These are phyloP conservation scores for Hura crepitans DNA, from an alignment of 441 rosid genomes.

Conservation along the genomic window DNA sequence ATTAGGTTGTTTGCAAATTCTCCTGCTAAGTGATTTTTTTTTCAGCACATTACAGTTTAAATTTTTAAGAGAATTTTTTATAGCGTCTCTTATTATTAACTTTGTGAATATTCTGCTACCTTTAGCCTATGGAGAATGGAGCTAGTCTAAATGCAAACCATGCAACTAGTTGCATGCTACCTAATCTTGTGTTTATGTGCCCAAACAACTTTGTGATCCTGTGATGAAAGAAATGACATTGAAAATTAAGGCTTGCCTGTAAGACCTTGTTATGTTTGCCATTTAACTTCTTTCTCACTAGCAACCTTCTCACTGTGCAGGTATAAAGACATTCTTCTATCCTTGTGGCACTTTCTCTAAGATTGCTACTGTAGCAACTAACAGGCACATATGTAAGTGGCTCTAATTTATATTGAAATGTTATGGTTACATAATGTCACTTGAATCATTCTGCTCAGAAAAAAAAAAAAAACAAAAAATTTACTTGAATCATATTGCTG, in stretches of 20 bases:
- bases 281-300: slow-evolving; percentile 9
- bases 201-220: neutral
- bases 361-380: slow-evolving; percentile 62
- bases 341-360: slow-evolving; percentile 82
- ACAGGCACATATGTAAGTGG: slow-evolving; percentile 64
- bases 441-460: neutral
- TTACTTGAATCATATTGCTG: neutral
- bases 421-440: neutral
- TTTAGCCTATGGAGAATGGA: neutral
- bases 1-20: neutral
- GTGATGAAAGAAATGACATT: neutral
- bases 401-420: slow-evolving; percentile 11
- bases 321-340: slow-evolving; percentile 64
- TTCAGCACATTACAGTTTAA: neutral
- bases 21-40: neutral
- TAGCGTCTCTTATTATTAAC: neutral
- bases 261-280: neutral
- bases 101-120: neutral
- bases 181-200: neutral
- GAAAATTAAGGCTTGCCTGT: neutral
- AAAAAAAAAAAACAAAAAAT: too few species aligned
- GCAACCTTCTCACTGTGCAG: slow-evolving; percentile 38
- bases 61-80: too few species aligned
- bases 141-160: slow-evolving; percentile 4
- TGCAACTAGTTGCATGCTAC: neutral